Evolutionary conservation across 148 eudicot species (phyloP).

Genomic region (Vaccinium vitisidaea): DNA sequence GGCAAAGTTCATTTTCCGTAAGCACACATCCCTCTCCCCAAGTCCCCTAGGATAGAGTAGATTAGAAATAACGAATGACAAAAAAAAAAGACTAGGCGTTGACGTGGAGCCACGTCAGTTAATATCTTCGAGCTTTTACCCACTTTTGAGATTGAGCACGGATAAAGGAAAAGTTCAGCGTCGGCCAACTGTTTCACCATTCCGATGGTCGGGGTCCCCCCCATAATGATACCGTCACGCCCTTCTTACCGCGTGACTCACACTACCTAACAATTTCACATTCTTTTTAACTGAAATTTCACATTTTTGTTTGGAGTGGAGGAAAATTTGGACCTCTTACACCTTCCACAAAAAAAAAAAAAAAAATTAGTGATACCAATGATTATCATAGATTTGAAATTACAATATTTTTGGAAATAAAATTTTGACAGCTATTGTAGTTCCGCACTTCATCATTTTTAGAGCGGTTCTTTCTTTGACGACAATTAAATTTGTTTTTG

Average conservation of each 20-base stretch:
- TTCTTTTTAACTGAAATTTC: background rate
- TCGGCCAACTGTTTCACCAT: background rate
- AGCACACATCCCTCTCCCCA: too few species aligned
- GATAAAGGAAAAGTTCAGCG: background rate
- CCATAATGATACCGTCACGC: background rate
- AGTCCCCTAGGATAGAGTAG: too few species aligned
- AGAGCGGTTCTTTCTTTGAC: background rate
- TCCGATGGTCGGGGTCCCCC: background rate
- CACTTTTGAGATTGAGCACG: background rate
- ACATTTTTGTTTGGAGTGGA: background rate
- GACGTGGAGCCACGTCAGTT: background rate
- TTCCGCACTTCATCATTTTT: background rate
- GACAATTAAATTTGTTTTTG: background rate
- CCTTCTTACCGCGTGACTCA: background rate
- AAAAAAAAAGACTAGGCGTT: background rate
- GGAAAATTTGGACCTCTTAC: background rate
- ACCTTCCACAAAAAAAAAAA: background rate
- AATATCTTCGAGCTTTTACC: background rate
- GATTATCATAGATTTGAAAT: background rate
- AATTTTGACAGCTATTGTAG: background rate
- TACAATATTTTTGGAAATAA: background rate
- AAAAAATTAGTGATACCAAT: background rate
- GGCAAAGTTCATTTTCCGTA: too few species aligned
- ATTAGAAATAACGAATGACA: too few species aligned
- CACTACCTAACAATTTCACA: background rate